Base-by-base conservation (phyloP, 2,329 filamentous ascomycete genomes). In the Neoscytalidium dimidiatum region DNA sequence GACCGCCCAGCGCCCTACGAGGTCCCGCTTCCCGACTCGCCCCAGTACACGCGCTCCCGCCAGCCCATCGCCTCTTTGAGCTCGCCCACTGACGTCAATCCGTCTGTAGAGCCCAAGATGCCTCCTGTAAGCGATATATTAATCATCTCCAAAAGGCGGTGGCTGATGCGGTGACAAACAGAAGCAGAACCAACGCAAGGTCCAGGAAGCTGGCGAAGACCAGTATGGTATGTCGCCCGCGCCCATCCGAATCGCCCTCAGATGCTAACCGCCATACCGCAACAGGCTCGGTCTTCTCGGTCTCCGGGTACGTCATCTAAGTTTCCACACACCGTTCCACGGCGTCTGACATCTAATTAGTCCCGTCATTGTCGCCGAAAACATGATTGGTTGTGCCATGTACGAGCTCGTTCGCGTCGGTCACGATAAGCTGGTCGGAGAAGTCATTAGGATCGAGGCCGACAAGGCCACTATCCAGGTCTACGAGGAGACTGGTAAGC, bases 371-470 rank as follows among this genome's bases (percentile, higher is more conserved):
- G 87, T 99, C 72, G 95, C 94, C 78, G 94, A 98, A 84, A 90
- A 97, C 81, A 97, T 99, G 94, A 92, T 94, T 77, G 95, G 95
- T 80, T 95, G 95, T 86, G 94, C 95, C 80, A 99, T 99, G 95
- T 97, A 98, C 88, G 95, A 99, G 84, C 86, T 99, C 84, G 93
- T 96, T 79, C 91, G 87, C 83, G 94, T 99, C 73, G 94, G 95
- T 73, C 88, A 97, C 77, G 92, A 97, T 76, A 88, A 90, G 77
- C 88, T 99, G 67, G 91, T 96, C 68, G 95, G 95, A 78, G 95
- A 99, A 82, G 95, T 99, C 80, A 99, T 99, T 85, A 91, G 95
- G 79, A 96, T 99, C 82, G 95, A 92, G 75, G 90, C 84, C 78
- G 95, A 99, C 80, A 96, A 94, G 82, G 94, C 93, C 72, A 97